Evolutionary conservation across 176 grass and related monocot genomes (phyloP).

Genomic region (Phoenix roebelenii): DNA sequence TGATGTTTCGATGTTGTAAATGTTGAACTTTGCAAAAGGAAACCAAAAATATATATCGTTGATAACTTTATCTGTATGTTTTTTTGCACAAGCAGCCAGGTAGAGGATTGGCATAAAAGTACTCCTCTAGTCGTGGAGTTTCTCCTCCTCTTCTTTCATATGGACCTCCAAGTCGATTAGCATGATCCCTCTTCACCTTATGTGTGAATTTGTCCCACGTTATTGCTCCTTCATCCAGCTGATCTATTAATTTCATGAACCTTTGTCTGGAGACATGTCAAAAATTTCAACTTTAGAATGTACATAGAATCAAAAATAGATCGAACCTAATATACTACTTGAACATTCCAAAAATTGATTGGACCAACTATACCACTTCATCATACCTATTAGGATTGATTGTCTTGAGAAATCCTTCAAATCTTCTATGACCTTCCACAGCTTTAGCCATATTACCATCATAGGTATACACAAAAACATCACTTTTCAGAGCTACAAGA

Average conservation of each 20-base stretch:
- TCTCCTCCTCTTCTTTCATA: slow-evolving; percentile 50
- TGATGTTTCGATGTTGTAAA: no score
- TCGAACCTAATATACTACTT: no score
- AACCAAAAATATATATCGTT: no score
- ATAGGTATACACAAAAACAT: slow-evolving; percentile 94
- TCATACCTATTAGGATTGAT: slow-evolving; percentile 75
- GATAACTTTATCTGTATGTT: slow-evolving; percentile 26
- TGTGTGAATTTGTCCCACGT: slow-evolving; percentile 51
- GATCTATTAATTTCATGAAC: slow-evolving; percentile 72
- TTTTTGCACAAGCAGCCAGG: slow-evolving; percentile 81
- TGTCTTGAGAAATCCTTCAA: slow-evolving; percentile 80
- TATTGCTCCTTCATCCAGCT: slow-evolving; percentile 51
- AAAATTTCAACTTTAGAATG: not conserved
- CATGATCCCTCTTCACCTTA: slow-evolving; percentile 56
- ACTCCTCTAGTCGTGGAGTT: slow-evolving; percentile 65
- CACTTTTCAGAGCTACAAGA: slow-evolving; percentile 65
- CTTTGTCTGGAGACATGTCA: slow-evolving; percentile 34
- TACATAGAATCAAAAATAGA: no score
- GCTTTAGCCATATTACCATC: slow-evolving; percentile 98
- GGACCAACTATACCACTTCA: slow-evolving; percentile 13
- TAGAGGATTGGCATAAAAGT: slow-evolving; percentile 97
- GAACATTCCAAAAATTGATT: not conserved
- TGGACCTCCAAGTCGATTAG: slow-evolving; percentile 65
- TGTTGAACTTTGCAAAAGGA: no score
- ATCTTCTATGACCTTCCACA: slow-evolving; percentile 83